A percentile compares a stretch with the other conserved stretches of the same genome.
phyloP scores from a whole-genome alignment of 176 grass and related monocot genomes.

The Zoysia pacifica region DNA sequence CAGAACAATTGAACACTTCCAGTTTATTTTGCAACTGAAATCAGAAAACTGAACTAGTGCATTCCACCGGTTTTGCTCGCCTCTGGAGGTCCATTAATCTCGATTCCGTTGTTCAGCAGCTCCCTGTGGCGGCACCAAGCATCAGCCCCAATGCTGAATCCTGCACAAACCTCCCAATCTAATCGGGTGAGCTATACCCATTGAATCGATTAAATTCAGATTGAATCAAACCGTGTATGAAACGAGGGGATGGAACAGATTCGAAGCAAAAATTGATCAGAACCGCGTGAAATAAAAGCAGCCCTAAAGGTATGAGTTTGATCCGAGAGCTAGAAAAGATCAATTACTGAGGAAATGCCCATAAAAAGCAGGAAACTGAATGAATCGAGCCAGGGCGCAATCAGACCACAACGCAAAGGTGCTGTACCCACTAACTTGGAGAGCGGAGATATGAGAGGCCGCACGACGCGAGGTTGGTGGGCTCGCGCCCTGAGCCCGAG shows the following conservation, averaged over 20 bases:
- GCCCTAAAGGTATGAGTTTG: background rate
- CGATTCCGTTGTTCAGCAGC: constrained; percentile 94
- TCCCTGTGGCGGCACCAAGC: constrained; percentile 70
- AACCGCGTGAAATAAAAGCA: background rate
- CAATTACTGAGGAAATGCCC: background rate
- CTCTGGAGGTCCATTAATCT: constrained; percentile 76
- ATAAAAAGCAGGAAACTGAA: background rate
- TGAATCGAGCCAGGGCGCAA: background rate
- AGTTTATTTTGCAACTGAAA: too few relatives aligned
- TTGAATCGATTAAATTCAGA: background rate
- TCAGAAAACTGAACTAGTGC: too few relatives aligned
- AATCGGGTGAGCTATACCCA: background rate
- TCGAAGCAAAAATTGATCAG: background rate
- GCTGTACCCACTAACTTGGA: constrained; percentile 56
- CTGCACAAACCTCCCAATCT: constrained; percentile 30
- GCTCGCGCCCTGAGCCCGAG: constrained; percentile 26
- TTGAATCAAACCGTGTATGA: constrained; percentile 5
- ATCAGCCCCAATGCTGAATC: constrained; percentile 88
- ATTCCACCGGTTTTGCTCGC: constrained; percentile 44
- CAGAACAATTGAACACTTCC: too few relatives aligned
- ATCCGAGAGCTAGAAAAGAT: background rate
- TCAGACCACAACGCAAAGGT: background rate
- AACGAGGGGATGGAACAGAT: too few relatives aligned
- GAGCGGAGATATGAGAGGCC: constrained; percentile 55
- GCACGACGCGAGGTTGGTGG: constrained; percentile 50